Base-by-base conservation (phyloP, 352 stramenopile species). In the Globisporangium heterothallicum region DNA sequence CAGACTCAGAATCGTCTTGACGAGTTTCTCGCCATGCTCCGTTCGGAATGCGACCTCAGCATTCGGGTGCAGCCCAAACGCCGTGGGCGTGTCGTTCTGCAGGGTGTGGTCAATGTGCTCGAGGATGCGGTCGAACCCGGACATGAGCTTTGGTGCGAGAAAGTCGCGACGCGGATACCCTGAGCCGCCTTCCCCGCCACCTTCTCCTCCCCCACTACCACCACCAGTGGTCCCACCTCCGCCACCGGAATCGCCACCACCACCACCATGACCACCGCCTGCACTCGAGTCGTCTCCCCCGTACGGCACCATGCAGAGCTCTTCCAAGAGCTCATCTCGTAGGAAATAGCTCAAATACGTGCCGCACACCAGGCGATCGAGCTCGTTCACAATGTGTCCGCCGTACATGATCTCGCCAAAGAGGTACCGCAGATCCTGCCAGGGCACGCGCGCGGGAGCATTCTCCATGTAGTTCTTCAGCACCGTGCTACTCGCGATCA, bases 401-500 rank as follows among this genome's bases (percentile, higher is more conserved):
- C 84, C 83, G 60, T 94, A 94, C 83, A 94, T 92, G 64, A 94
- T 94, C 60, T 94, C 82, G 0, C 84, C 84, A 70, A 94, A 88
- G 16, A 94, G 52, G 53, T 94, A 94, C 19, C 88, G 74, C 24
- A 97, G 57, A 61, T 97, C 89, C 5, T 78, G 79, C 88, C 89
- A 97, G 27, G 89, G 88, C 3, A 97, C 85, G 16, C 81, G 88
- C 4, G 74, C 76, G 0, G 86, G 86, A 1, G 81, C 85, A 43
- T 91, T 96, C 34, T 97, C 89, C 88, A 97, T 97, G 67, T 97
- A 96, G 53, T 97, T 97, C 27, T 74, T 68, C 4, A 97, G 55
- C 42, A 96, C 85, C 0, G 80, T 86, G 18, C 79, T 87, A 36
- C 82, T 96, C 12, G 80, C 70, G 5, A 92, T 61, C 19, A 97